Evolutionary conservation across 768 basidiomycete species (phyloP), one percentile per base, ranked within the genome.

Genomic region (Boletus reticulatus): DNA sequence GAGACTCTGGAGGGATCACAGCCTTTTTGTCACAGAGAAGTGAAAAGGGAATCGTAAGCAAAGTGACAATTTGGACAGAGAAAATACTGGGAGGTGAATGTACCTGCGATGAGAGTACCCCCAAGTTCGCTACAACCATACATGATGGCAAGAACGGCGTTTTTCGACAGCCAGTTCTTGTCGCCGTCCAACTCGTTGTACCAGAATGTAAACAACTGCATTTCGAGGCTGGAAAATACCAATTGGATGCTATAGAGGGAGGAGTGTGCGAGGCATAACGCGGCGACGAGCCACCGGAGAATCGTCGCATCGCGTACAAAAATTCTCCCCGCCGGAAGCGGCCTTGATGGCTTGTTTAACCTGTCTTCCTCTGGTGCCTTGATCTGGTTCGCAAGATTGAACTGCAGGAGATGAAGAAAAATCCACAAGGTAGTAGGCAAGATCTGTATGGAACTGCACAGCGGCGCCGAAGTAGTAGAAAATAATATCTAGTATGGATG

Each of bases 371-470:
- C 72, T 6, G 72, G 69, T 7, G 69, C 66, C 32, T 73, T 67
- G 20, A 70, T 72, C 61, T 81, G 79, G 53, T 81, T 81, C 4
- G 76, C 68, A n/a, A 80, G 61, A 55, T 76, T 60, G 60, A 75
- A 77, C 43, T 77, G 77, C 4, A 81, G 63, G 13, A 79, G 64
- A 48, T 81, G 80, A 3, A 77, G 50, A 73, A 71, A 81, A 27
- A 78, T 68, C 80, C 80, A 81, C 5, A 73, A 38, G 2, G 76
- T 48, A 6, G 72, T 62, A 22, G 75, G 66, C 7, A 65, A 20
- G 13, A 73, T 22, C 1, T 44, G 57, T 6, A 52, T 27, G 3
- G 63, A 37, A 20, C 56, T 60, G 29, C 50, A 52, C 2, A 73
- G 42, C 1, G 75, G 74, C 10, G 75, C 74, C 0, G 75, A 64